Evolutionary conservation across 2,329 filamentous ascomycete genomes (phyloP).

Genomic region (Tricladium varicosporioides): DNA sequence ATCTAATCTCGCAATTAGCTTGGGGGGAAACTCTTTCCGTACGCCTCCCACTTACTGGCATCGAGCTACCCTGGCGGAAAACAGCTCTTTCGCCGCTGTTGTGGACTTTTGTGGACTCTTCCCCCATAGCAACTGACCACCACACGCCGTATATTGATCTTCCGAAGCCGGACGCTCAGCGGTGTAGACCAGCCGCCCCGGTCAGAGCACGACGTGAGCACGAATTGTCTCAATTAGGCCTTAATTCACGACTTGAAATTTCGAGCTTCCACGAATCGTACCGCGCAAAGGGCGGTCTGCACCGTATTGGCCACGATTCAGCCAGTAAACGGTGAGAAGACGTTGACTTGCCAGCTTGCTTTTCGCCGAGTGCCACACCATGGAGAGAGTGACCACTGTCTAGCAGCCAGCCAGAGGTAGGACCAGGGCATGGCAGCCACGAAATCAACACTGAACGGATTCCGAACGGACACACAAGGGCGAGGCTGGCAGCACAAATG

Average conservation of each 20-base stretch:
- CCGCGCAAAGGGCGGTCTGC: constrained; percentile 28
- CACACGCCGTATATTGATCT: neutral
- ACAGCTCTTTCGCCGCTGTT: neutral
- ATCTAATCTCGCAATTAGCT: constrained; percentile 7
- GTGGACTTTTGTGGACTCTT: no score
- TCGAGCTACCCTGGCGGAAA: neutral
- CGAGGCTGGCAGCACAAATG: constrained; percentile 1
- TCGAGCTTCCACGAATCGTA: constrained; percentile 27
- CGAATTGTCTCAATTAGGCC: constrained; percentile 11
- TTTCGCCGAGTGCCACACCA: neutral
- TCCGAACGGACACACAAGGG: constrained; percentile 1
- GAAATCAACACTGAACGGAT: constrained; percentile 1
- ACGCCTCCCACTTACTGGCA: neutral
- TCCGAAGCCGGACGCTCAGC: constrained; percentile 8
- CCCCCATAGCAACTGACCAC: neutral
- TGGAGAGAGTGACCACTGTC: neutral
- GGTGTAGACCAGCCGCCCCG: constrained; percentile 16
- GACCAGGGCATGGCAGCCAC: constrained; percentile 20
- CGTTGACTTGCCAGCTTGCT: neutral
- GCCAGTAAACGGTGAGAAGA: constrained; percentile 13
- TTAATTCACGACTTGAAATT: constrained; percentile 18
- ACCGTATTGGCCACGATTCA: constrained; percentile 32
- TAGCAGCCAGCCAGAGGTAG: neutral
- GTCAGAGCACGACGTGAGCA: neutral
- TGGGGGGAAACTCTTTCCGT: constrained; percentile 1